A percentile compares a stretch with the other conserved stretches of the same genome.
These are phyloP conservation scores for Oenanthe javanica DNA, from an alignment of 140 eudicot species.

Conservation along the genomic window DNA sequence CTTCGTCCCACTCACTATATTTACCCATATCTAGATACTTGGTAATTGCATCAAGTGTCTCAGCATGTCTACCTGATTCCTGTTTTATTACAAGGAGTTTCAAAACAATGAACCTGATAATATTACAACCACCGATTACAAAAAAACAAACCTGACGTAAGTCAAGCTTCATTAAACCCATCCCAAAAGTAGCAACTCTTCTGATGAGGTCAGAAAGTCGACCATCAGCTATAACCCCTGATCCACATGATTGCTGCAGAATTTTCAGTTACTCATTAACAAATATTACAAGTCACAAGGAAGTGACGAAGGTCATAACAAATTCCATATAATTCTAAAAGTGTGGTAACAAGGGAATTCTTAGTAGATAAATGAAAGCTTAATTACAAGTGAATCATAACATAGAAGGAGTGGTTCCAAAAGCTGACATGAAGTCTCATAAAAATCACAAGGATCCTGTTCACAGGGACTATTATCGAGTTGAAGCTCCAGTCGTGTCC, in stretches of 20 bases:
- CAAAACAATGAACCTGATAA: slow-evolving; percentile 9
- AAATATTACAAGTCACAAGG: slow-evolving; percentile 7
- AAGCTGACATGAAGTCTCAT: slow-evolving; percentile 76
- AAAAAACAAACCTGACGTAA: slow-evolving; percentile 76
- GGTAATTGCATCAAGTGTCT: slow-evolving; percentile 88
- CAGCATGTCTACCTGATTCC: slow-evolving; percentile 89
- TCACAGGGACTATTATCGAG: slow-evolving; percentile 86
- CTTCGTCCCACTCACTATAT: slow-evolving; percentile 93
- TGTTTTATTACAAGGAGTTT: slow-evolving; percentile 20
- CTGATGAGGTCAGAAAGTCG: slow-evolving; percentile 87
- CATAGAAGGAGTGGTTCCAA: slow-evolving; percentile 71
- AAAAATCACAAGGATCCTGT: slow-evolving; percentile 60
- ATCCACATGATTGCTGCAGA: slow-evolving; percentile 74
- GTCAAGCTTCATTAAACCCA: slow-evolving; percentile 93
- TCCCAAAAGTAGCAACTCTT: slow-evolving; percentile 85
- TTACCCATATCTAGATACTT: slow-evolving; percentile 75
- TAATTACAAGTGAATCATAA: slow-evolving; percentile 79
- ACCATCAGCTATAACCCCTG: slow-evolving; percentile 92
- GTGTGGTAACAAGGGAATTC: neutral
- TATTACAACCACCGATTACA: slow-evolving; percentile 8
- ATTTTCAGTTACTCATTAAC: slow-evolving; percentile 21
- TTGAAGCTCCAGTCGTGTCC: slow-evolving; percentile 73
- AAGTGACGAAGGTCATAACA: neutral
- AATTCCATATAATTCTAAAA: neutral
- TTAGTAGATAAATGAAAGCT: neutral